A percentile compares a stretch with the other conserved stretches of the same genome.
phyloP scores from a whole-genome alignment of 73 alveolate genomes.

The Paramecium sonneborni region DNA sequence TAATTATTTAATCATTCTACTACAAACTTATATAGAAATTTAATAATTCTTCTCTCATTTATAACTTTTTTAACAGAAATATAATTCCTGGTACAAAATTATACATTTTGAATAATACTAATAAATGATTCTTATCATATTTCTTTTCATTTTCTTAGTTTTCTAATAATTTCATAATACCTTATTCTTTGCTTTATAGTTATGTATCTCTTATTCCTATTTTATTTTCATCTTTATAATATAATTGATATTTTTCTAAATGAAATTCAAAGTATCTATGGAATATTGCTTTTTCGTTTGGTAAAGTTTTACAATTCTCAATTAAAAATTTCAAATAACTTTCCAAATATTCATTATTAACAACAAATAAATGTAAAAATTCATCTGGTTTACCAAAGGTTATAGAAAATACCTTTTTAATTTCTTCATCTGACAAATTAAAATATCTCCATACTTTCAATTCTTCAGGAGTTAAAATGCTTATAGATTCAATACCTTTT shows the following conservation, averaged over 20 bases:
- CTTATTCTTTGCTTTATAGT: constrained; percentile 64
- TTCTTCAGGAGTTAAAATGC: constrained; percentile 42
- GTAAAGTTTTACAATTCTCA: constrained; percentile 23
- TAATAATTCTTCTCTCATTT: constrained; percentile 81
- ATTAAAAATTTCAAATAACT: constrained; percentile 50
- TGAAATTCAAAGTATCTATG: constrained; percentile 87
- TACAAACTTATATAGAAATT: constrained; percentile 76
- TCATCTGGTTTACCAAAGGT: constrained; percentile 58
- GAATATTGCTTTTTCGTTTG: constrained; percentile 71
- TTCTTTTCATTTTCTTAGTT: constrained; percentile 66
- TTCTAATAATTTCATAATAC: constrained; percentile 76
- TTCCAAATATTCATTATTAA: constrained; percentile 55
- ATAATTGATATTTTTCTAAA: constrained; percentile 68
- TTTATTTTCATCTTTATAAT: constrained; percentile 19
- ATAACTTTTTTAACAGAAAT: constrained; percentile 73
- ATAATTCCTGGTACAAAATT: constrained; percentile 82
- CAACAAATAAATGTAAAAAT: constrained; percentile 62
- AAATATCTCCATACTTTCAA: constrained; percentile 52
- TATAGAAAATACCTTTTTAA: background rate
- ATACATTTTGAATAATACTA: constrained; percentile 82
- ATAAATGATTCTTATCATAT: constrained; percentile 83
- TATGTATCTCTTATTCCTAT: background rate
- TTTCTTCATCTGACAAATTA: constrained; percentile 23
- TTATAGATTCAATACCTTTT: constrained; percentile 2
- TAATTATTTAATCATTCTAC: constrained; percentile 71